Evolutionary conservation across 805 yeast species (phyloP).

Genomic region (Metschnikowia baotianmanensis): DNA sequence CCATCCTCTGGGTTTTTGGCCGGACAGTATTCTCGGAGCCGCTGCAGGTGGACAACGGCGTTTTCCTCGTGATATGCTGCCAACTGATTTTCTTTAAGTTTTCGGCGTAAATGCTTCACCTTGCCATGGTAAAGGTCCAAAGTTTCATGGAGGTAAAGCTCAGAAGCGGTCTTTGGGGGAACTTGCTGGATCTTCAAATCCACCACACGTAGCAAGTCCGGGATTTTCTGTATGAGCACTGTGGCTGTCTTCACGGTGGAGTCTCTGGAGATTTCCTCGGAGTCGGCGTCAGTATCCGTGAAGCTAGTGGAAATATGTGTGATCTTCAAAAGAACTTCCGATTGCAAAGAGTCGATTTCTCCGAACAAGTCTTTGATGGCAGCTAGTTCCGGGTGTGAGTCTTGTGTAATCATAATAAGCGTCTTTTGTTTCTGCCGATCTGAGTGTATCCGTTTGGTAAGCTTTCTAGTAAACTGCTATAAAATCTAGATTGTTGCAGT

Average conservation of each 20-base stretch:
- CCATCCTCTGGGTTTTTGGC: not conserved
- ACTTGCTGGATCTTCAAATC: slow-evolving; percentile 11
- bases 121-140: slow-evolving; percentile 23
- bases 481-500: too few relatives aligned
- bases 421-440: not conserved
- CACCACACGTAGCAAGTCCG: slow-evolving; percentile 20
- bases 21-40: slow-evolving; percentile 26
- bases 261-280: slow-evolving; percentile 19
- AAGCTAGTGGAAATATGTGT: not conserved
- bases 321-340: slow-evolving; percentile 20
- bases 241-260: slow-evolving; percentile 20
- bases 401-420: not conserved
- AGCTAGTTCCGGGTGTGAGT: not conserved
- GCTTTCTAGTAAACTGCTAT: too few relatives aligned
- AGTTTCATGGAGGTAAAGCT: slow-evolving; percentile 7
- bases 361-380: slow-evolving; percentile 4
- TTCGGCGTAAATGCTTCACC: slow-evolving; percentile 20
- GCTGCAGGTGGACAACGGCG: slow-evolving; percentile 29
- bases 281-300: not conserved
- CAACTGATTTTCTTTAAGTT: slow-evolving; percentile 31
- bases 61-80: slow-evolving; percentile 25
- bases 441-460: too few relatives aligned
- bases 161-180: slow-evolving; percentile 1
- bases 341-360: slow-evolving; percentile 25
- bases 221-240: slow-evolving; percentile 19